Evolutionary conservation across 441 rosid species (phyloP).

Genomic region (Arabidopsis lyrata): DNA sequence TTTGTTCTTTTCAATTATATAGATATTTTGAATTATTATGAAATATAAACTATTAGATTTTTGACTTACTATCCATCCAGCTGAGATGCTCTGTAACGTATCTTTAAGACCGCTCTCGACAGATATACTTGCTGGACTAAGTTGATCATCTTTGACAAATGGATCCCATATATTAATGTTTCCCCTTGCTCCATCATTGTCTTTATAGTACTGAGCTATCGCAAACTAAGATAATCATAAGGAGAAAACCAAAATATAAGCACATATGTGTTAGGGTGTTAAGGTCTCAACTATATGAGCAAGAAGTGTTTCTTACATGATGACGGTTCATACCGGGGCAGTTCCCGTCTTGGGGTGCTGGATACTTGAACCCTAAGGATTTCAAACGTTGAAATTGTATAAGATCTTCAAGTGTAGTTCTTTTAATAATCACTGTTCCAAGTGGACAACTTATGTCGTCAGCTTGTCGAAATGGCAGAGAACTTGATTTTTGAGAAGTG

Average conservation of each 20-base stretch:
- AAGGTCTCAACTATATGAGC: background rate
- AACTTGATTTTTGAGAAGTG: conserved; percentile 21
- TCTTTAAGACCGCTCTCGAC: background rate
- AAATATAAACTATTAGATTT: background rate
- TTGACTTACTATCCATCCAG: conserved; percentile 39
- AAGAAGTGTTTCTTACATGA: conserved; percentile 23
- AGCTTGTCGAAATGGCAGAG: conserved; percentile 11
- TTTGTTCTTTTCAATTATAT: background rate
- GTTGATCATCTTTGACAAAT: conserved; percentile 12
- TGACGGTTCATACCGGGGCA: background rate
- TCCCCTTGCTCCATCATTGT: conserved; percentile 17
- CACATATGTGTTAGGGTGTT: background rate
- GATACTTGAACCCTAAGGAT: conserved; percentile 1
- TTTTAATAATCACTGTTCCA: conserved; percentile 33
- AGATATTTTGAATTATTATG: background rate
- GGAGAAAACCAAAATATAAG: background rate
- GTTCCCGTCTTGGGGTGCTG: background rate
- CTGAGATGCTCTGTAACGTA: background rate
- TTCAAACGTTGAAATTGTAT: conserved; percentile 12
- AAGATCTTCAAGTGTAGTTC: conserved; percentile 35
- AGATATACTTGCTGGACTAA: conserved; percentile 28
- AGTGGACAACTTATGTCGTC: conserved; percentile 22
- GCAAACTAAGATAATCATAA: conserved; percentile 7
- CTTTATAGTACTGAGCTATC: background rate
- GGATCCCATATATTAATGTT: conserved; percentile 37